phyloP scores from a whole-genome alignment of 1,139 yeast species.

The Pneumocystis wakefieldiae region DNA sequence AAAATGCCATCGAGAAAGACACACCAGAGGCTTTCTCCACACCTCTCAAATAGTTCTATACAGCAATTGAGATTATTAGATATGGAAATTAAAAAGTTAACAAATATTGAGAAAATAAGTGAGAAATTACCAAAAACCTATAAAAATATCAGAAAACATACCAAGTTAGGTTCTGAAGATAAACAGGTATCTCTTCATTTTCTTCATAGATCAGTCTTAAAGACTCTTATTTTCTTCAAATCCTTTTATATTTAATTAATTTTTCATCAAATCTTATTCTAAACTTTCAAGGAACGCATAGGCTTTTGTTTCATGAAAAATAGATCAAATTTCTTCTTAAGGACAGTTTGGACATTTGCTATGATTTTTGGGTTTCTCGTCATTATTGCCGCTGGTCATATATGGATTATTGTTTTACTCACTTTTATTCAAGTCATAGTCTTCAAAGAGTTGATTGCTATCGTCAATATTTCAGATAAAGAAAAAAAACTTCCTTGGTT shows the following conservation, averaged over 20 bases:
- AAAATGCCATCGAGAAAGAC: background rate
- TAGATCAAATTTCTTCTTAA: background rate
- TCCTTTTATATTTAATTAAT: background rate
- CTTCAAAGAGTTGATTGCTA: constrained; percentile 75
- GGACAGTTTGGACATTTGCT: constrained; percentile 90
- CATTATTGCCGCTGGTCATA: constrained; percentile 73
- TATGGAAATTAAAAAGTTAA: background rate
- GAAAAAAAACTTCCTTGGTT: constrained; percentile 74
- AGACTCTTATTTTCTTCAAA: background rate
- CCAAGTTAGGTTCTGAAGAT: background rate
- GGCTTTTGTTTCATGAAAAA: background rate
- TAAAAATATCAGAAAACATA: background rate
- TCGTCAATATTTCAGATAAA: constrained; percentile 71
- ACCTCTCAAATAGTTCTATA: background rate
- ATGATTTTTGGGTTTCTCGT: constrained; percentile 68
- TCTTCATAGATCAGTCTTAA: too few relatives aligned
- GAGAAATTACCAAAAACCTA: background rate
- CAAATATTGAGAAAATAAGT: background rate
- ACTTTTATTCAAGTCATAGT: constrained; percentile 64
- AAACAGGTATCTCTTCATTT: background rate
- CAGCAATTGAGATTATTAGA: background rate
- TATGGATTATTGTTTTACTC: constrained; percentile 60
- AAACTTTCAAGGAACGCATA: background rate
- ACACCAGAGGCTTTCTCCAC: background rate
- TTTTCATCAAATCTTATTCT: background rate